A percentile compares a stretch with the other conserved stretches of the same genome.
phyloP scores from a whole-genome alignment of 139 green algal species.

The Chlamydomonas incerta region DNA sequence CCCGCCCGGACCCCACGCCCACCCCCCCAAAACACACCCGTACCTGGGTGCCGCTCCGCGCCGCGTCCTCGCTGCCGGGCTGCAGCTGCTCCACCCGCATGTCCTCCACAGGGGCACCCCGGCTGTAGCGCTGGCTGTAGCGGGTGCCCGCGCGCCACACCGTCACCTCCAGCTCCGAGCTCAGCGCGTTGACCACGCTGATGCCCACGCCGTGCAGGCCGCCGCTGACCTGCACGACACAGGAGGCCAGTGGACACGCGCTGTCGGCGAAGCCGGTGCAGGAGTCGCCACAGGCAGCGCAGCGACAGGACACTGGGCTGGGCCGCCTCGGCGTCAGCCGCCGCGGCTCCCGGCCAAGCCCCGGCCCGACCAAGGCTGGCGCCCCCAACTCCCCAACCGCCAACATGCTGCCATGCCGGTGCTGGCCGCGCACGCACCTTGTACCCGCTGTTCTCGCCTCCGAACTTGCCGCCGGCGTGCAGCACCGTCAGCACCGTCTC shows the following conservation, averaged over 20 bases:
- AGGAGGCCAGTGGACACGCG: too few relatives aligned
- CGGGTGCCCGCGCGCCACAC: slow-evolving; percentile 19
- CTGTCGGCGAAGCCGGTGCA: too few relatives aligned
- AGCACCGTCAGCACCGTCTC: slow-evolving; percentile 92
- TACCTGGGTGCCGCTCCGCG: slow-evolving; percentile 36
- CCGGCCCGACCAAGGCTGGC: too few relatives aligned
- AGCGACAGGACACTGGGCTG: too few relatives aligned
- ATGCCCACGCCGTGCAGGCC: slow-evolving; percentile 98
- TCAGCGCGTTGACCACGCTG: slow-evolving; percentile 97
- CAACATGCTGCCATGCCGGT: too few relatives aligned
- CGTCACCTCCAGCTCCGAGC: slow-evolving; percentile 77
- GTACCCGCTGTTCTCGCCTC: slow-evolving; percentile 74
- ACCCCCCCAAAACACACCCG: not conserved
- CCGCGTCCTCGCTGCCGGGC: not conserved
- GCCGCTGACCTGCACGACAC: slow-evolving; percentile 83
- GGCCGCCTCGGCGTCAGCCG: too few relatives aligned
- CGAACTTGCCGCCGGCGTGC: slow-evolving; percentile 99
- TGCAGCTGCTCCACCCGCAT: slow-evolving; percentile 27
- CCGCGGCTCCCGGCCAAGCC: too few relatives aligned
- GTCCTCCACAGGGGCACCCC: slow-evolving; percentile 61
- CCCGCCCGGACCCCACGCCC: too few relatives aligned
- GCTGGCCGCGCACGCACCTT: slow-evolving; percentile 13
- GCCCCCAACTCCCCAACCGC: too few relatives aligned
- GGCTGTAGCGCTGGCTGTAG: slow-evolving; percentile 76
- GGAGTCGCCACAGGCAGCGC: too few relatives aligned